Evolutionary conservation across 2,329 filamentous ascomycete species (phyloP).

Genomic region (Aspergillus tamarii): DNA sequence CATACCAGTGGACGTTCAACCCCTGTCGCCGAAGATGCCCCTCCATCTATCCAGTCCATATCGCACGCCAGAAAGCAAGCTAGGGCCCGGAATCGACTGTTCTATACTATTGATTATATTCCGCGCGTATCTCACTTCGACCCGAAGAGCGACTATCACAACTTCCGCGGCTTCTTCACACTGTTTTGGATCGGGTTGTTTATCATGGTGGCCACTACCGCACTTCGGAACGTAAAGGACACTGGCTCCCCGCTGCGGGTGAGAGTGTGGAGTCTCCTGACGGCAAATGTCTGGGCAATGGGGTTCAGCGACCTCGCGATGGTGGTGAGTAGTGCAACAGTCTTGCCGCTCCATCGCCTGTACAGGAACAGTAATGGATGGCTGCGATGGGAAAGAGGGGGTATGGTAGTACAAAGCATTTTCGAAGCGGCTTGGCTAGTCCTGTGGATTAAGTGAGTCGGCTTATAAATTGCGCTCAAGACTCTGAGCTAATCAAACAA

Average conservation of each 20-base stretch:
- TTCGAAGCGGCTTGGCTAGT: conserved; percentile 79
- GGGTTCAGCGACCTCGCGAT: conserved; percentile 82
- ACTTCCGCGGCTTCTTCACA: conserved; percentile 97
- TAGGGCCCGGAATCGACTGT: conserved; percentile 80
- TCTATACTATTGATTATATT: conserved; percentile 90
- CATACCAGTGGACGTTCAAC: conserved; percentile 73
- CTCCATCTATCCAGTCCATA: conserved; percentile 85
- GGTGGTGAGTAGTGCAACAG: conserved; percentile 74
- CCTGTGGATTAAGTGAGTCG: conserved; percentile 71
- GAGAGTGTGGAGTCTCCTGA: conserved; percentile 85
- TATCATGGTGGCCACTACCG: conserved; percentile 96
- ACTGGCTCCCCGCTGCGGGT: conserved; percentile 84
- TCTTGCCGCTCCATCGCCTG: conserved; percentile 72
- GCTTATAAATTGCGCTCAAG: background rate
- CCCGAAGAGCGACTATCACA: conserved; percentile 83
- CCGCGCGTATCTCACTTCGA: conserved; percentile 95
- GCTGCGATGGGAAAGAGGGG: conserved; percentile 74
- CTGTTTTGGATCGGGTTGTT: conserved; percentile 96
- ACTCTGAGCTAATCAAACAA: conserved; percentile 24
- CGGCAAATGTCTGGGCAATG: conserved; percentile 84
- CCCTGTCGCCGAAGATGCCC: conserved; percentile 83
- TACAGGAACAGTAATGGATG: conserved; percentile 61
- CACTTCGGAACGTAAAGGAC: conserved; percentile 89
- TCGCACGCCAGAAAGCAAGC: conserved; percentile 82
- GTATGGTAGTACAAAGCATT: conserved; percentile 80